These are phyloP conservation scores for Bipolaris gigantea DNA, from an alignment of 2,329 filamentous ascomycete genomes.

Conservation along the genomic window DNA sequence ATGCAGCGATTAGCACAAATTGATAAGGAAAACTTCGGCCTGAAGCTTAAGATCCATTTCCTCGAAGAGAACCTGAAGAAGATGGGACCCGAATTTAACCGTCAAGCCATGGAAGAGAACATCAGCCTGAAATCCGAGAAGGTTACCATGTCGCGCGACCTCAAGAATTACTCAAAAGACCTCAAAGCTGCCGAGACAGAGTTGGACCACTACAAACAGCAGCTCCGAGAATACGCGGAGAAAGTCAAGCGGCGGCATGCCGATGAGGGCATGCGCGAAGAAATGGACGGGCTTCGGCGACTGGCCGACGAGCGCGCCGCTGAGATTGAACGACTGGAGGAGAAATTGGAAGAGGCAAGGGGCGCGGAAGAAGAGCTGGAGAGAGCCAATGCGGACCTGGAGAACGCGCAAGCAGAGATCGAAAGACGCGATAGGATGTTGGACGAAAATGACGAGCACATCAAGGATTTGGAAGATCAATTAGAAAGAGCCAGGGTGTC, in stretches of 20 bases:
- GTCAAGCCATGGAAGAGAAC: conserved; percentile 88
- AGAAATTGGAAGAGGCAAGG: conserved; percentile 37
- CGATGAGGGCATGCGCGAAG: conserved; percentile 68
- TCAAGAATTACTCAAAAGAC: conserved; percentile 83
- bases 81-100: conserved; percentile 84
- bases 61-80: conserved; percentile 88
- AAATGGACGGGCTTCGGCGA: conserved; percentile 55
- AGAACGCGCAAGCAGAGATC: conserved; percentile 41
- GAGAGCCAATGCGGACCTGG: conserved; percentile 41
- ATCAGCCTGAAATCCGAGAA: conserved; percentile 94
- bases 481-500: conserved; percentile 36
- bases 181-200: conserved; percentile 81
- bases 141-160: conserved; percentile 83
- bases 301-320: conserved; percentile 49
- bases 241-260: conserved; percentile 75
- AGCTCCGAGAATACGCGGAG: conserved; percentile 81
- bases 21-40: conserved; percentile 97
- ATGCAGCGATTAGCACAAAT: conserved; percentile 81
- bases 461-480: conserved; percentile 40
- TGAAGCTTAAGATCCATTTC: conserved; percentile 97
- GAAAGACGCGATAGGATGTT: conserved; percentile 38
- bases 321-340: conserved; percentile 41
- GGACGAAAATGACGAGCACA: conserved; percentile 44
- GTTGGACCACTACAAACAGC: conserved; percentile 78
- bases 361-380: conserved; percentile 40